Evolutionary conservation across 2,329 filamentous ascomycete genomes (phyloP), one percentile per base, ranked within the genome.

Genomic region (Diatrype stigma): DNA sequence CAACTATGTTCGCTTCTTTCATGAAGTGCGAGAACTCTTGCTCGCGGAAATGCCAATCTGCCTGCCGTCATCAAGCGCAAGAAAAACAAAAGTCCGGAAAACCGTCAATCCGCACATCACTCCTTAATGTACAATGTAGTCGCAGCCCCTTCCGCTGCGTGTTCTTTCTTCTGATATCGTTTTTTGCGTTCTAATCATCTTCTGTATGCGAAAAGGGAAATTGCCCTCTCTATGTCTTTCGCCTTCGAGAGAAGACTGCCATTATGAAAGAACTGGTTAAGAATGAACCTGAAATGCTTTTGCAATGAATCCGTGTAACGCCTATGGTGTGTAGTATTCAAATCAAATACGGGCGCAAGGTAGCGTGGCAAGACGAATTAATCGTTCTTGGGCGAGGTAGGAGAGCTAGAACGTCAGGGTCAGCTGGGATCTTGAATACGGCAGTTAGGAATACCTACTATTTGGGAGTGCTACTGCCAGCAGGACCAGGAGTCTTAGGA

Each of bases 401-500:
- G 66, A 48, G 66, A 68, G 51, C 65, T 68, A 44, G 40, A 19
- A 46, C 38, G 5, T 7, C 47, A n/a, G 47, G 61, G 56, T 49
- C 44, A 23, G 22, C 26, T 42, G 32, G 3, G 23, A 16, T 8
- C 37, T 2, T 35, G 35, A 8, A 46, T 10, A 6, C 38, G 30
- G 34, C 34, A 46, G 2, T 37, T 19, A 14, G 16, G 16, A n/a
- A 17, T 35, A 69, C 71, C 53, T 64, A 74, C 72, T 73, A 75
- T 55, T 71, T 71, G 23, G 69, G 65, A 51, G 68, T 71, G 37
- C 66, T 67, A 49, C 67, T 69, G 34, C 67, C n/a, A n/a, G n/a
- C 62, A 42, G 64, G 71, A 37, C 71, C 71, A 50, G 72, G 72
- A 22, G 71, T 72, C 55, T 72, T 73, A 3, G 76, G 75, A 44